Evolutionary conservation across 208 protist species (phyloP), one percentile per base, ranked within the genome.

Genomic region (Angomonas deanei): DNA sequence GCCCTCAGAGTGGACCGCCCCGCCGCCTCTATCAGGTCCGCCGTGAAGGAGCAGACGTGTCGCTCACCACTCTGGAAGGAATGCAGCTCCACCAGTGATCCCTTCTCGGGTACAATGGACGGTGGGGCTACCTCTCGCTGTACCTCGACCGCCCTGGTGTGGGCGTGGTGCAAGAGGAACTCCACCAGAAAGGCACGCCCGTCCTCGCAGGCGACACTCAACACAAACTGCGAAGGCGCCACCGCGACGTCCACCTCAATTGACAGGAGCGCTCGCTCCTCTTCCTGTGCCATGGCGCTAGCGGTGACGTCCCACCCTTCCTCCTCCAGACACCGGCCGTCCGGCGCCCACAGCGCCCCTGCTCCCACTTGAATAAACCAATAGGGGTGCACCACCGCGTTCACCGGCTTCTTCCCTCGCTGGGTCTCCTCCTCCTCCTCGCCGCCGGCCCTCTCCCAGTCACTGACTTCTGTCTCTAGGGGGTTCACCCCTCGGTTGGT

Each of bases 101-200:
- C 42, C 17, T 50, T n/a, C 4, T n/a, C n/a, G 11, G 50, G 6
- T 11, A 24, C 23, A 19, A 24, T 19, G 50, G 23, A 11, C 23
- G 50, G 10, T 11, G 26, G 50, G 3, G 50, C 19, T 11, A 24
- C 24, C 19, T n/a, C 4, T 10, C 42, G 8, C 5, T 3, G 5
- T 5, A 50, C 4, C 5, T 50, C 3, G 17, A 50, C 42, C 42
- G 42, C 42, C 42, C 13, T 38, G 61, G 66, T 5, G 28, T 11
- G 53, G 2, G 30, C 28, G 17, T 58, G 17, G 28, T 58, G 28
- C n/a, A 58, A 24, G 53, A 55, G 47, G 57, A 93, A 80, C 33
- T 77, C 70, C 26, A 92, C 68, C n/a, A 91, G 76, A n/a, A 80
- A 70, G 50, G 82, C 85, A 24, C 77, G 69, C 26, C 88, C 88